These are phyloP conservation scores for Trichaptum fuscoviolaceum DNA, from an alignment of 768 basidiomycete species.

Conservation along the genomic window DNA sequence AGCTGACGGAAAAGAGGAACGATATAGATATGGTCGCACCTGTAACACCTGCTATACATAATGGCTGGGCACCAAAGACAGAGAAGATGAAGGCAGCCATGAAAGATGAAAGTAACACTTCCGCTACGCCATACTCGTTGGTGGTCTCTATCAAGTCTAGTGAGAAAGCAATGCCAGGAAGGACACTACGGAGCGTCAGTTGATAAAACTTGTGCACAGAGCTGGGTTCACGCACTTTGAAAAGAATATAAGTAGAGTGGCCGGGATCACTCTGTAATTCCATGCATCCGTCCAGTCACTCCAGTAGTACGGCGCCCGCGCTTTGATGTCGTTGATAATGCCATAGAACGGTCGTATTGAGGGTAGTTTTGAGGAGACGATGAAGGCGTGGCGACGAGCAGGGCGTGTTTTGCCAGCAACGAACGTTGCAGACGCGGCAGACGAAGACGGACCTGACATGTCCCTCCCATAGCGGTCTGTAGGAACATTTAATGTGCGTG, in stretches of 20 bases:
- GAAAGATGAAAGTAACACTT: constrained; percentile 78
- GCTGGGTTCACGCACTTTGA: constrained; percentile 54
- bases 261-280: constrained; percentile 87
- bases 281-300: constrained; percentile 90
- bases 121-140: constrained; percentile 82
- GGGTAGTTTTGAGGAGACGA: not conserved
- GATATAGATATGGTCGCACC: constrained; percentile 33
- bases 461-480: not conserved
- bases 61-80: constrained; percentile 82
- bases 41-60: constrained; percentile 90
- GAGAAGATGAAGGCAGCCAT: constrained; percentile 89
- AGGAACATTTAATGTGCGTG: not conserved
- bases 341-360: constrained; percentile 30
- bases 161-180: constrained; percentile 90
- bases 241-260: constrained; percentile 81
- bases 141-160: constrained; percentile 90
- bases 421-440: not conserved
- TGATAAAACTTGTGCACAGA: constrained; percentile 13
- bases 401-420: not conserved
- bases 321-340: constrained; percentile 62
- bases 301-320: constrained; percentile 72
- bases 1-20: not conserved
- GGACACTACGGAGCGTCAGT: constrained; percentile 41
- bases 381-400: not conserved
- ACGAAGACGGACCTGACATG: not conserved